Base-by-base conservation (phyloP, 75 land plant species). In the Selaginella moellendorffii region DNA sequence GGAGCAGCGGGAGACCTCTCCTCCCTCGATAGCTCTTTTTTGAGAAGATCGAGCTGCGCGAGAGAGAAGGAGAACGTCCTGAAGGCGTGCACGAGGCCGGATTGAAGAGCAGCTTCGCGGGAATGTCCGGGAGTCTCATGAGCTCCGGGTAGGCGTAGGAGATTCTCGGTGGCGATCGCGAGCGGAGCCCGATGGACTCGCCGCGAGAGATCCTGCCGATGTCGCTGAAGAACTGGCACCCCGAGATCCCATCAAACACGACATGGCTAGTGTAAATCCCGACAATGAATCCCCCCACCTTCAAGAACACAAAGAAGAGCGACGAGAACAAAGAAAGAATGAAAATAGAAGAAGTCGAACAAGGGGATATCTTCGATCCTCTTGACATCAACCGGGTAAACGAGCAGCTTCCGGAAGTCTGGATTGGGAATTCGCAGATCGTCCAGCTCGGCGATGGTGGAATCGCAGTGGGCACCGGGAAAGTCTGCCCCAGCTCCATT, bases 241-340 rank as follows among this genome's bases (percentile, higher is more conserved):
- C 51, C 0, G 77, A 85, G 0, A 67, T 67, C 0, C 87, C 87
- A 69, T 84, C 87, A 63, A 73, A 79, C 14, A 84, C 28, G 8
- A 76, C 65, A 71, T 84, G 87, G 65, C 75, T 82, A 18, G 53
- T 66, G 0, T 79, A 80, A 18, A 82, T 64, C 0, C 85, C 87
- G 2, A 84, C 5, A 18, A 79, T 52, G 28, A 72, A 79, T 27
- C 82, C 87, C 36, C 87, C 87, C 63, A n/a, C n/a, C n/a, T n/a
- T n/a, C n/a, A n/a, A n/a, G n/a, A n/a, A n/a, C n/a, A n/a, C n/a
- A n/a, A n/a, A n/a, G n/a, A n/a, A n/a, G n/a, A n/a, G n/a, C n/a
- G n/a, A n/a, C n/a, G n/a, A n/a, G n/a, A n/a, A n/a, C n/a, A 28
- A 27, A 9, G n/a, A 67, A 21, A 67, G 2, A 59, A 0, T 10